Evolutionary conservation across 2,329 filamentous ascomycete genomes (phyloP).

Genomic region (Aspergillus piperis): DNA sequence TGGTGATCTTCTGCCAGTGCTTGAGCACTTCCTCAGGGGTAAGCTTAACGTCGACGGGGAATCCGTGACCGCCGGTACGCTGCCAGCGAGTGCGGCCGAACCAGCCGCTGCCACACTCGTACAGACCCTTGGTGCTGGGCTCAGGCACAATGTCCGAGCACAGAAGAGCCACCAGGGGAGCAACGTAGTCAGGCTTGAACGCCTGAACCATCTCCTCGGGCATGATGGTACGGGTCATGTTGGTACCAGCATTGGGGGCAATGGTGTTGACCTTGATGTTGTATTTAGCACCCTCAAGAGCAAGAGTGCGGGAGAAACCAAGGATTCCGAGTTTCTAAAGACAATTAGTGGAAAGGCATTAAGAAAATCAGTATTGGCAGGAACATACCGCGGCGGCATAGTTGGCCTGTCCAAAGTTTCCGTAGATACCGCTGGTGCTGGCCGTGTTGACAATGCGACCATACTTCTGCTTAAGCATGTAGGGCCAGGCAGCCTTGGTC

Average conservation of each 20-base stretch:
- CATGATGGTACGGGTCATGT: constrained; percentile 91
- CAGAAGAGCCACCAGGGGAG: constrained; percentile 84
- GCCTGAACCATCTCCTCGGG: constrained; percentile 97
- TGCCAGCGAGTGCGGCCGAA: constrained; percentile 91
- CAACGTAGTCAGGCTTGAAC: constrained; percentile 98
- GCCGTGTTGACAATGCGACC: constrained; percentile 96
- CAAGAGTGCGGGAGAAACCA: constrained; percentile 89
- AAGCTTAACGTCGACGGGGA: constrained; percentile 80
- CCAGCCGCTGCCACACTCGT: constrained; percentile 96
- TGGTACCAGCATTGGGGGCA: constrained; percentile 92
- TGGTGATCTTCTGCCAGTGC: constrained; percentile 74
- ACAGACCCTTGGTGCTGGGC: constrained; percentile 80
- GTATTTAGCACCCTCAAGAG: constrained; percentile 91
- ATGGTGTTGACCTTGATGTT: constrained; percentile 99
- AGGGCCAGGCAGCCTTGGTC: constrained; percentile 95
- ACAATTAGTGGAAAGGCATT: constrained; percentile 8
- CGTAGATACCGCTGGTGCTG: constrained; percentile 95
- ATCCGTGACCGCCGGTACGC: constrained; percentile 82
- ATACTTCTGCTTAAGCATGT: constrained; percentile 98
- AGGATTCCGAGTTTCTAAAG: constrained; percentile 83
- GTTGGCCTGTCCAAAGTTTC: constrained; percentile 98
- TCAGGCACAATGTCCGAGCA: constrained; percentile 83
- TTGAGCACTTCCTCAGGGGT: constrained; percentile 81
- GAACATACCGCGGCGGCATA: constrained; percentile 79
- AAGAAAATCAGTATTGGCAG: constrained; percentile 21